A percentile compares a stretch with the other conserved stretches of the same genome.
Evolutionary conservation across 2,329 filamentous ascomycete species (phyloP).

Genomic region (Fusarium decemcellulare): DNA sequence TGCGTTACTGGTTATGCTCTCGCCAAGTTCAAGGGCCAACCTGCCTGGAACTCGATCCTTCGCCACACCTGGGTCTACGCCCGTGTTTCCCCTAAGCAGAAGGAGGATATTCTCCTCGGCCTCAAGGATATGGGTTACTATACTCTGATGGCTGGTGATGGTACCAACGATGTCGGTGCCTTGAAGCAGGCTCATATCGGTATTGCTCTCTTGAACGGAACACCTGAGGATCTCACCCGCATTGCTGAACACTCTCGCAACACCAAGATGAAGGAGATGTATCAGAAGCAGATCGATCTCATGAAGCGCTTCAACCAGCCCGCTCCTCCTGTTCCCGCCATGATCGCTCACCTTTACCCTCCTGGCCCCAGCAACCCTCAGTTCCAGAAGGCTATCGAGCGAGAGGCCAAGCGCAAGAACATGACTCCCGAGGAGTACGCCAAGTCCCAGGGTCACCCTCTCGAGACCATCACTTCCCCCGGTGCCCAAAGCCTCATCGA

Average conservation of each 20-base stretch:
- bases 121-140: conserved; percentile 98
- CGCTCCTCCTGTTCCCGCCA: conserved; percentile 87
- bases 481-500: conserved; percentile 73
- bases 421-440: conserved; percentile 72
- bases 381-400: conserved; percentile 90
- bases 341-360: conserved; percentile 95
- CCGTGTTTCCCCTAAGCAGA: conserved; percentile 97
- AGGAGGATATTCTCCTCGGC: conserved; percentile 97
- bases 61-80: conserved; percentile 98
- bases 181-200: conserved; percentile 98
- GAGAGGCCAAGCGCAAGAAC: conserved; percentile 86
- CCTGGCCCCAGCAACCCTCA: conserved; percentile 94
- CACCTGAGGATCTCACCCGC: conserved; percentile 88
- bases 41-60: conserved; percentile 82
- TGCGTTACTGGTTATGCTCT: conserved; percentile 97
- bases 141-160: conserved; percentile 98
- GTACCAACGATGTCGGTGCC: conserved; percentile 97
- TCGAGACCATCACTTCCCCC: conserved; percentile 77
- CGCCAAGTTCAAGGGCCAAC: conserved; percentile 86
- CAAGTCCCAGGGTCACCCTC: conserved; percentile 64
- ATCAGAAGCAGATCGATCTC: conserved; percentile 93
- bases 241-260: conserved; percentile 95
- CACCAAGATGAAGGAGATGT: conserved; percentile 98
- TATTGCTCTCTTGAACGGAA: conserved; percentile 95
- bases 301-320: conserved; percentile 98